Conservation (phyloP, 2,329 filamentous ascomycete species). For the Diplocarpon mali region DNA sequence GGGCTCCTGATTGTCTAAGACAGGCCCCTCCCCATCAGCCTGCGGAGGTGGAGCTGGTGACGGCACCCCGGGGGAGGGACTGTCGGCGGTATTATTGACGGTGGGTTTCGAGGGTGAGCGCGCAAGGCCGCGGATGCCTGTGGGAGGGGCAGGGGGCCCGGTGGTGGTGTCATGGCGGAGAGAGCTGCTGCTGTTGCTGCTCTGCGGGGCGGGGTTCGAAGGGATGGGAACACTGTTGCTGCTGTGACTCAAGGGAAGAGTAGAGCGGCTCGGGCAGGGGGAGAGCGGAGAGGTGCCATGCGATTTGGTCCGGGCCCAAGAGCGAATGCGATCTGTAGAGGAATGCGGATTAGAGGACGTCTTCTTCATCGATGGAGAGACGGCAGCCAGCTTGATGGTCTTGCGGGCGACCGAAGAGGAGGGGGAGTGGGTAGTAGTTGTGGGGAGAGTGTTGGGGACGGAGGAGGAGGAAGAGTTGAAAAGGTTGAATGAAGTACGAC, state of each 20-base stretch:
- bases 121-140: slow-evolving; percentile 21
- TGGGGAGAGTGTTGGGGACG: background rate
- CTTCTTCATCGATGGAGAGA: slow-evolving; percentile 48
- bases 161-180: slow-evolving; percentile 18
- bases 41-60: slow-evolving; percentile 37
- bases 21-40: slow-evolving; percentile 44
- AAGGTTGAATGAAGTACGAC: too few species aligned
- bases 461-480: too few species aligned
- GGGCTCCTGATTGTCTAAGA: slow-evolving; percentile 34
- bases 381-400: background rate
- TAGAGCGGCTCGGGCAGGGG: slow-evolving; percentile 26
- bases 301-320: slow-evolving; percentile 42
- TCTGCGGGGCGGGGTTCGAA: too few species aligned
- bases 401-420: background rate
- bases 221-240: too few species aligned
- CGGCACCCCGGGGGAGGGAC: slow-evolving; percentile 27
- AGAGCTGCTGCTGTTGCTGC: too few species aligned
- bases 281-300: slow-evolving; percentile 37
- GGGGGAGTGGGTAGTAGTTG: background rate
- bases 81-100: slow-evolving; percentile 26
- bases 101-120: slow-evolving; percentile 22
- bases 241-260: slow-evolving; percentile 31
- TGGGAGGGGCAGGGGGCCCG: slow-evolving; percentile 18
- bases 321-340: slow-evolving; percentile 45
- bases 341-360: slow-evolving; percentile 38